These are phyloP conservation scores for Suhomyces chickasaworum DNA, from an alignment of 1,139 yeast species.

Conservation along the genomic window DNA sequence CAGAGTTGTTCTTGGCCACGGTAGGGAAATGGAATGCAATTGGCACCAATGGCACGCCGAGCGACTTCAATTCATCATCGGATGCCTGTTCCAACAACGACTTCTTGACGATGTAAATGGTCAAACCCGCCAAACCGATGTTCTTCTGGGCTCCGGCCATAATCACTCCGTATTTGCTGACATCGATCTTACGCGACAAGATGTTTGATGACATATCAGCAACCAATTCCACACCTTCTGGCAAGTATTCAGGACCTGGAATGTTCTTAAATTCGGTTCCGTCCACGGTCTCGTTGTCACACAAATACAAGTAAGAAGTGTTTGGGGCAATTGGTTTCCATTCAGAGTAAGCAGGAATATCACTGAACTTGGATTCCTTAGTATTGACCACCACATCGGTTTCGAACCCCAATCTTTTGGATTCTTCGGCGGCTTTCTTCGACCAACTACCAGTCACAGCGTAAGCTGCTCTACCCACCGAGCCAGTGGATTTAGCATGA, in stretches of 20 bases:
- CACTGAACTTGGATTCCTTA: slow-evolving; percentile 62
- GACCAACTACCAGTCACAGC: slow-evolving; percentile 95
- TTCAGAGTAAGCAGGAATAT: slow-evolving; percentile 65
- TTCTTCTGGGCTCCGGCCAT: slow-evolving; percentile 98
- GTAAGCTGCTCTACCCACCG: slow-evolving; percentile 80
- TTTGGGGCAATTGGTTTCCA: slow-evolving; percentile 59
- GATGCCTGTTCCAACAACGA: slow-evolving; percentile 66
- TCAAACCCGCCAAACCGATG: slow-evolving; percentile 93
- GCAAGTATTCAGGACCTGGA: slow-evolving; percentile 53
- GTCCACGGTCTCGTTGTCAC: slow-evolving; percentile 96
- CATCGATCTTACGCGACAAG: slow-evolving; percentile 77
- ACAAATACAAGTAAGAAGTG: slow-evolving; percentile 82
- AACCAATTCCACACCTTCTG: slow-evolving; percentile 74
- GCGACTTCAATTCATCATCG: slow-evolving; percentile 58
- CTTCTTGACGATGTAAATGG: slow-evolving; percentile 87
- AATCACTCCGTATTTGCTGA: slow-evolving; percentile 80
- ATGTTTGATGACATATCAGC: slow-evolving; percentile 96
- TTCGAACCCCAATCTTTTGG: slow-evolving; percentile 77
- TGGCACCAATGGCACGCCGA: slow-evolving; percentile 76
- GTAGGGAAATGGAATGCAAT: slow-evolving; percentile 87
- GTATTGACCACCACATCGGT: slow-evolving; percentile 71
- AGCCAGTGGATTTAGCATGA: slow-evolving; percentile 66
- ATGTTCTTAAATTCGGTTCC: slow-evolving; percentile 78
- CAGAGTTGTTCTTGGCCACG: slow-evolving; percentile 83
- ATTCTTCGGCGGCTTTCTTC: slow-evolving; percentile 83